Base-by-base conservation (phyloP, 1,139 yeast species). In the Geotrichum citri-aurantii region DNA sequence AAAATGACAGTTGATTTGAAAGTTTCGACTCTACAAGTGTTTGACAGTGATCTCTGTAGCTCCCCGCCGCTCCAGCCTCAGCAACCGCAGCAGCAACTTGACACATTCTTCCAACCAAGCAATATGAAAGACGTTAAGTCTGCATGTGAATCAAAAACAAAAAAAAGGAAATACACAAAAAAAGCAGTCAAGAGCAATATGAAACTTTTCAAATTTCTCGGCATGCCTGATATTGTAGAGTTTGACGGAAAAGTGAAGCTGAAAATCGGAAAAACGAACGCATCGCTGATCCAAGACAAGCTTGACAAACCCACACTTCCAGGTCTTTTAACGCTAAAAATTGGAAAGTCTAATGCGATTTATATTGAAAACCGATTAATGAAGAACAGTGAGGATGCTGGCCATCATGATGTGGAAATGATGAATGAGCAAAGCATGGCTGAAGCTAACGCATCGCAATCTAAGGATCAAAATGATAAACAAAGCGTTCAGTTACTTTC, bases 231-330 rank as follows among this genome's bases (percentile, higher is more conserved):
- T 23, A 31, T 24, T 37, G 23, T 17, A 1, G 37, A 17, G 24
- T 53, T 53, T 48, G 31, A 55, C 12, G 53, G 57, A 3, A 21
- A 23, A 26, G 54, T 55, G 29, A 23, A n/a, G 6, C 50, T 55
- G n/a, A 55, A 50, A 21, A 55, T 50, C 23, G 58, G 58, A 1
- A 27, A 12, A 10, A 21, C 23, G 24, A 42, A 44, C 37, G 58
- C 58, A 10, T n/a, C n/a, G 12, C 11, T 33, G 23, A 47, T 55
- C 11, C 50, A 55, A n/a, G 3, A 42, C 3, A 55, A 55, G 46
- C 27, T 53, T 2, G 10, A 14, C 14, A 23, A 21, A 14, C 14
- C 51, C 17, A 21, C n/a, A 17, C 14, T 46, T 37, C 2, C 42
- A 37, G 19, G 42, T 24, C 14, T 26, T 11, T 26, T 49, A 19